Base-by-base conservation (phyloP, 2,329 filamentous ascomycete species). In the Cladosporium sp. region DNA sequence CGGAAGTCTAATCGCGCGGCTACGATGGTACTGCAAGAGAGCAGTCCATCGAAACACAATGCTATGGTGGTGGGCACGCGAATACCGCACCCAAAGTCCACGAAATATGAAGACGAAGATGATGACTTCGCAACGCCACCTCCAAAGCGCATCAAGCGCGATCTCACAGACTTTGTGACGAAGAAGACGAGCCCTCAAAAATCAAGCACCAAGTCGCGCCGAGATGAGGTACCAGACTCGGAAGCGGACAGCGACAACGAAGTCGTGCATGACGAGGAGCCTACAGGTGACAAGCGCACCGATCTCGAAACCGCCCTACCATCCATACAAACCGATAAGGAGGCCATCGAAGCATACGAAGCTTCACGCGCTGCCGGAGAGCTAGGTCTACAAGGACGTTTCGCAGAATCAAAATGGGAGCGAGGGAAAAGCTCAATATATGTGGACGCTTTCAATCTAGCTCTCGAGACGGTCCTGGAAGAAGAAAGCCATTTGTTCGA, bases 361-460 rank as follows among this genome's bases (percentile, higher is more conserved):
- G 78, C 80, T 2, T 86, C 86, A 63, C 83, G 83, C 64, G 81
- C 82, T 28, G 85, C 83, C 19, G 70, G 76, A 9, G 70, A 78
- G 8, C 68, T 36, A 68, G 73, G 61, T 56, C 67, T 63, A 5
- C 79, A 81, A 62, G 75, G 78, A 38, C 78, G 83, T 7, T 69
- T 88, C 14, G 80, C 80, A 59, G 76, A 84, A 54, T 78, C 78
- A 52, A 82, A 76, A 60, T 96, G 90, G 90, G 75, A 86, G 4
- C 85, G 82, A 67, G 90, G 91, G 0, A 87, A 85, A 71, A 95
- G 87, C 68, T 97, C 92, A 1, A 90, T 99, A 58, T 99, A 99
- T 68, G 91, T 97, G 17, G 94, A 99, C 75, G 94, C 94, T 0
- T 99, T 99, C 79, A 96, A 96, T 69, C 79, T 97, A 14, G 91